Conservation (phyloP, 2,329 filamentous ascomycete genomes). For the Neonectria magnoliae region DNA sequence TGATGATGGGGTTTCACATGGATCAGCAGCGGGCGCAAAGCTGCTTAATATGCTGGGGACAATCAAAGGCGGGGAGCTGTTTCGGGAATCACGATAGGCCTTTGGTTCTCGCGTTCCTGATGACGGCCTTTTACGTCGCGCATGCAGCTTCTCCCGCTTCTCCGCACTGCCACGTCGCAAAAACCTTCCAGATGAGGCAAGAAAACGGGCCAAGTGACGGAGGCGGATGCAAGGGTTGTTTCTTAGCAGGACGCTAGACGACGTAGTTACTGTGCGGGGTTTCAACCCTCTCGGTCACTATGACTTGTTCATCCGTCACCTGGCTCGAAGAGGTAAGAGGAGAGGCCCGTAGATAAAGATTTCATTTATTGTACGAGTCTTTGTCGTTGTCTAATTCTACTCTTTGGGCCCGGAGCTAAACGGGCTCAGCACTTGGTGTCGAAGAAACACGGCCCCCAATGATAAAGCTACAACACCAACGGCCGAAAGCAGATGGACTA, state of each 20-base stretch:
- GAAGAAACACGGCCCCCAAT: slow-evolving; percentile 16
- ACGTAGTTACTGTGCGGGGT: background rate
- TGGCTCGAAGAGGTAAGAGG: background rate
- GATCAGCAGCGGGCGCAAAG: background rate
- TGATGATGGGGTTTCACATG: background rate
- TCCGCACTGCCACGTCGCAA: background rate
- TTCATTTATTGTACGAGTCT: background rate
- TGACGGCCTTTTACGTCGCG: background rate
- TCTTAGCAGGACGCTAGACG: background rate
- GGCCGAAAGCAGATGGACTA: slow-evolving; percentile 3
- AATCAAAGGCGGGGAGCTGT: background rate
- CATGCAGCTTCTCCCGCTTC: background rate
- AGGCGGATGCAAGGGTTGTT: background rate
- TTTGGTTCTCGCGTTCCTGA: background rate
- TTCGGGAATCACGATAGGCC: slow-evolving; percentile 22
- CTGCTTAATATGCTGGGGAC: slow-evolving; percentile 6
- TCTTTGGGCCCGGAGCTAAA: background rate
- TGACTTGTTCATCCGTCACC: background rate
- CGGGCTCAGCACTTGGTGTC: slow-evolving; percentile 13
- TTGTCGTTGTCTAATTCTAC: background rate
- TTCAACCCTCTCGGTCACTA: background rate
- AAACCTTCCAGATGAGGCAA: slow-evolving; percentile 12
- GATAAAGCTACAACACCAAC: slow-evolving; percentile 9
- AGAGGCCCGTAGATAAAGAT: background rate
- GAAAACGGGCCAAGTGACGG: slow-evolving; percentile 7